Conservation (phyloP, 805 yeast genomes). For the Cyberlindnera mrakii region DNA sequence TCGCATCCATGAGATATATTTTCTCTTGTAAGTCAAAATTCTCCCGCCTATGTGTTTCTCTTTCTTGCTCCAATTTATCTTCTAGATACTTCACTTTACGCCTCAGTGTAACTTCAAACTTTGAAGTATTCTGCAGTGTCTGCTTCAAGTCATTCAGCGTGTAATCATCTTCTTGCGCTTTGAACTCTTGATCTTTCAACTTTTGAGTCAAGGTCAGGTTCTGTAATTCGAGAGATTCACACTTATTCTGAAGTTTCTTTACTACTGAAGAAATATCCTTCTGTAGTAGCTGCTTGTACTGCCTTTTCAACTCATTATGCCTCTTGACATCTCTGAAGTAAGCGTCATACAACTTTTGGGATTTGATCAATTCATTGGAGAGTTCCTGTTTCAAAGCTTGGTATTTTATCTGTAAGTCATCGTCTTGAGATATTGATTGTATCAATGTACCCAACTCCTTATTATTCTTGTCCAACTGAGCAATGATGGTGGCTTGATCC, state of each 20-base stretch:
- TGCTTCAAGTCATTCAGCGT: slow-evolving; percentile 11
- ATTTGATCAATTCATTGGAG: slow-evolving; percentile 27
- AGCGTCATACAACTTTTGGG: slow-evolving; percentile 29
- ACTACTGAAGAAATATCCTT: background rate
- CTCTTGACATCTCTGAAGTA: slow-evolving; percentile 26
- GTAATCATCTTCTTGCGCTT: slow-evolving; percentile 9
- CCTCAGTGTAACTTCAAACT: slow-evolving; percentile 15
- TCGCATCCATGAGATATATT: slow-evolving; percentile 19
- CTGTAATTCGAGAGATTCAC: slow-evolving; percentile 9
- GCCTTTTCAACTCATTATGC: slow-evolving; percentile 22
- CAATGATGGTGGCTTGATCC: slow-evolving; percentile 9
- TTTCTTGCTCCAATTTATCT: slow-evolving; percentile 20
- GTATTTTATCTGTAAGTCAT: slow-evolving; percentile 18
- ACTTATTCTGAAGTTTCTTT: slow-evolving; percentile 7
- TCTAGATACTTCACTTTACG: slow-evolving; percentile 21
- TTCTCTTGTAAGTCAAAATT: slow-evolving; percentile 26
- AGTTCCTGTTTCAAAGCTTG: slow-evolving; percentile 25
- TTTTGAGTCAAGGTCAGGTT: slow-evolving; percentile 12
- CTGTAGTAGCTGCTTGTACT: slow-evolving; percentile 1
- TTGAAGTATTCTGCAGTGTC: slow-evolving; percentile 7
- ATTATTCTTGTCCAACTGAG: slow-evolving; percentile 22
- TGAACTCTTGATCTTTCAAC: slow-evolving; percentile 12
- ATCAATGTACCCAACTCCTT: slow-evolving; percentile 20
- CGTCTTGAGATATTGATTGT: slow-evolving; percentile 15
- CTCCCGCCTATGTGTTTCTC: slow-evolving; percentile 21